phyloP scores from a whole-genome alignment of 2,329 filamentous ascomycete species.

The Xylariaceae sp. region DNA sequence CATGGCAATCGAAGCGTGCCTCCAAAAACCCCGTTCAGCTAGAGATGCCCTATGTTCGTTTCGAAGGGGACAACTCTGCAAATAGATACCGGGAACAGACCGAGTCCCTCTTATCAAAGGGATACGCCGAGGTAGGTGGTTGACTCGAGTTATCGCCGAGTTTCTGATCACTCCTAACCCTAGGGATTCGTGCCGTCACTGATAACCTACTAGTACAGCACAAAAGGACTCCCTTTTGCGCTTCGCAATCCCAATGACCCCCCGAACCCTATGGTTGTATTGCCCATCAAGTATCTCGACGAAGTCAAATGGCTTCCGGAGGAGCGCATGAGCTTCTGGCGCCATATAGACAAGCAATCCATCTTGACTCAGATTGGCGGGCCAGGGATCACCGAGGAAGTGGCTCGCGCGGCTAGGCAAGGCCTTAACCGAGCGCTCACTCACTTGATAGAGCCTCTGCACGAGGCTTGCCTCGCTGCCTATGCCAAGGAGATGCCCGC shows the following conservation, averaged over 20 bases:
- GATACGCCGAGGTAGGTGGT: neutral
- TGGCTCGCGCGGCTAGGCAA: conserved; percentile 2
- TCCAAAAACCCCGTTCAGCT: neutral
- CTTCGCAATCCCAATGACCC: conserved; percentile 4
- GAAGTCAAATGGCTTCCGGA: conserved; percentile 12
- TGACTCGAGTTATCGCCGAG: neutral
- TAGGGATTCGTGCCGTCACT: neutral
- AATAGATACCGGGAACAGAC: neutral
- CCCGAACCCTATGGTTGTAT: conserved; percentile 2
- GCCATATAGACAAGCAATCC: conserved; percentile 8
- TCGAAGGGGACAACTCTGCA: neutral
- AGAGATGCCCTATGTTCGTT: neutral
- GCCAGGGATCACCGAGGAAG: conserved; percentile 7
- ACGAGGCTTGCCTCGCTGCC: conserved; percentile 3
- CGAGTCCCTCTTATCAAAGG: neutral
- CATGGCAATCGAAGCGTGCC: neutral
- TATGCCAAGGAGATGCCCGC: conserved; percentile 10
- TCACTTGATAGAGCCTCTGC: conserved; percentile 6
- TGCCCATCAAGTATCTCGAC: conserved; percentile 8
- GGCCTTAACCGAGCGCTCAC: conserved; percentile 5
- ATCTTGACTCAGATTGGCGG: conserved; percentile 8
- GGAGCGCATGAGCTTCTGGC: conserved; percentile 7
- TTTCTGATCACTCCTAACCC: neutral
- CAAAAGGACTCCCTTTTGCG: conserved; percentile 7
- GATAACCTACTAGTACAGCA: conserved; percentile 1